Evolutionary conservation across 2,329 filamentous ascomycete species (phyloP).

Genomic region (Phialemoniopsis sp.): DNA sequence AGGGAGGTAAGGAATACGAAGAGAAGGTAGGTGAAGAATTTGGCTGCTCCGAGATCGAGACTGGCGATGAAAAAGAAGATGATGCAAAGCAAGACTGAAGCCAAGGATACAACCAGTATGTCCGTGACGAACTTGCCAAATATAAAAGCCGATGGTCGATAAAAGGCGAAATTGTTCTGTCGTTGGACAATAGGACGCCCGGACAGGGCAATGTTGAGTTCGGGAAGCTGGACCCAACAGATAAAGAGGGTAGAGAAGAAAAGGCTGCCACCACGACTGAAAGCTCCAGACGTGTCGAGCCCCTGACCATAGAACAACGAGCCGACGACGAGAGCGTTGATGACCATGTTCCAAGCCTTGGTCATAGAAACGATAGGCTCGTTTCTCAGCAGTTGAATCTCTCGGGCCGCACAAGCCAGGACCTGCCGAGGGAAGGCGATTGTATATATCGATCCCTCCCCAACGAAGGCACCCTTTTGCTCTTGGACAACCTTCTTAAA

Average conservation of each 20-base stretch:
- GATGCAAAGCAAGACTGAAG: constrained; percentile 64
- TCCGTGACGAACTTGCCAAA: constrained; percentile 55
- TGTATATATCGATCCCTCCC: too few species aligned
- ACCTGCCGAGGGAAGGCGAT: constrained; percentile 72
- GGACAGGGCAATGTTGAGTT: too few species aligned
- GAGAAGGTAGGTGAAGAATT: constrained; percentile 63
- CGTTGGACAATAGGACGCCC: too few species aligned
- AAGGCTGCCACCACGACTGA: constrained; percentile 41
- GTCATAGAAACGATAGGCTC: constrained; percentile 73
- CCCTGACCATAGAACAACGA: constrained; percentile 72
- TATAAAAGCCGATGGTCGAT: constrained; percentile 51
- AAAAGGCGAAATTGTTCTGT: constrained; percentile 45
- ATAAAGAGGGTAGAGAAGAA: constrained; percentile 53
- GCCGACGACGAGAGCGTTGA: constrained; percentile 70
- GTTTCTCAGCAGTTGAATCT: constrained; percentile 75
- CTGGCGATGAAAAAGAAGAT: constrained; percentile 77
- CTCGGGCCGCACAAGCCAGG: constrained; percentile 61
- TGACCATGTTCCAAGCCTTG: constrained; percentile 74
- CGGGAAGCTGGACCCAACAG: constrained; percentile 66
- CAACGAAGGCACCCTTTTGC: too few species aligned
- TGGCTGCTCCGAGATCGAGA: constrained; percentile 59
- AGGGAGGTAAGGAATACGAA: constrained; percentile 57
- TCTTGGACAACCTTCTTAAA: too few species aligned
- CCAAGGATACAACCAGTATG: constrained; percentile 57
- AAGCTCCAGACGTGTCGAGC: constrained; percentile 58